Conservation (phyloP, 1,284 basidiomycete genomes). For the Puccinia brachypodii region DNA sequence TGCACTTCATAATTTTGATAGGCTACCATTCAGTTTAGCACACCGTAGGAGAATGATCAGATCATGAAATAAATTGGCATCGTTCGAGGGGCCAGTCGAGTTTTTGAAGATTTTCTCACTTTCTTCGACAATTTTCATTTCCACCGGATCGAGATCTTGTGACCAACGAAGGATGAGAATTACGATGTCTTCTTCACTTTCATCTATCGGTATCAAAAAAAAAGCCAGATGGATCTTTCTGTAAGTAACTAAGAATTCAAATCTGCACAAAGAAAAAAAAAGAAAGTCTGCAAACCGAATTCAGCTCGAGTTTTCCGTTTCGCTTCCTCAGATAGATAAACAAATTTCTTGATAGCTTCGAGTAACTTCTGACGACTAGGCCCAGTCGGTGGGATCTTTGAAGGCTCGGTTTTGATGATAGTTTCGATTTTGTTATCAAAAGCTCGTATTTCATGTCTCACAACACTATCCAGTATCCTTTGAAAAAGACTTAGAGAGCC, state of each 20-base stretch:
- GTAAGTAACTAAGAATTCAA: not conserved
- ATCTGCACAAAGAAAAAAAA: not conserved
- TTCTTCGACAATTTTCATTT: slow-evolving; percentile 4
- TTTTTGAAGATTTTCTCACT: slow-evolving; percentile 19
- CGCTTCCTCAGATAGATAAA: slow-evolving; percentile 26
- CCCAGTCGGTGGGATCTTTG: not conserved
- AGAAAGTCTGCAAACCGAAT: slow-evolving; percentile 3
- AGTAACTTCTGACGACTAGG: not conserved
- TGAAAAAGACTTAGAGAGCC: slow-evolving; percentile 43
- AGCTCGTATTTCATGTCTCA: slow-evolving; percentile 28
- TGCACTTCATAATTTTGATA: not conserved
- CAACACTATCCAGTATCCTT: slow-evolving; percentile 36
- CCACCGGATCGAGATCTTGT: slow-evolving; percentile 9
- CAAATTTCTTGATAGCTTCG: slow-evolving; percentile 32
- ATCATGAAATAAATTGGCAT: slow-evolving; percentile 5
- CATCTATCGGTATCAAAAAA: not conserved
- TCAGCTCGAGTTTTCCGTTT: slow-evolving; percentile 14
- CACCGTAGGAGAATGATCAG: slow-evolving; percentile 34
- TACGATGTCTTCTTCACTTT: slow-evolving; percentile 32
- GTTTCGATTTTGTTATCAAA: slow-evolving; percentile 32
- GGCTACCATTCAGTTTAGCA: not conserved
- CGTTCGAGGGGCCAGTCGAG: not conserved
- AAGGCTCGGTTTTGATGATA: not conserved
- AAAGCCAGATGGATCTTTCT: not conserved
- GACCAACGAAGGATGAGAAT: slow-evolving; percentile 24